Evolutionary conservation across 2,329 filamentous ascomycete genomes (phyloP), one percentile per base, ranked within the genome.

Genomic region (Aspergillus amoenus): DNA sequence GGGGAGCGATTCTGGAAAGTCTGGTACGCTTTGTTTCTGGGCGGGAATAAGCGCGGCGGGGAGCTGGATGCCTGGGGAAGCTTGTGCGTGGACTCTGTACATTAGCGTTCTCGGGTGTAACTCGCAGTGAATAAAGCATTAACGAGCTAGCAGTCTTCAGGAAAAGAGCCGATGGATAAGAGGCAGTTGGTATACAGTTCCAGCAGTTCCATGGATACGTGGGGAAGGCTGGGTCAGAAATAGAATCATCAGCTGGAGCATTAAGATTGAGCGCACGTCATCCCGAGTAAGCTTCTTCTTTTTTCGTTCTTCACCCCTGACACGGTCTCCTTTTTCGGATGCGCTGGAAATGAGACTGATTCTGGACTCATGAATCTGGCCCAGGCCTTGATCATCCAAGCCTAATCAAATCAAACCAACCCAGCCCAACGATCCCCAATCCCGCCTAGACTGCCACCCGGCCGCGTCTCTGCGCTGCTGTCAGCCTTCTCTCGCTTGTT

Each of bases 121-220:
- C 24, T 37, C 34, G 34, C 34, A n/a, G 34, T 37, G 34, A 37
- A 37, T 13, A 37, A 12, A 43, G 17, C 41, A 11, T 43, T 12
- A 11, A 6, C 41, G 41, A 13, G 41, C 41, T 18, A 5, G 17
- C 9, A 21, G 17, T 13, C n/a, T 21, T 21, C 21, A 12, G 30
- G 13, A 21, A 40, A 39, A 49, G 32, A 21, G 17, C 21, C 12
- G 12, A 21, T 15, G 41, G 32, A 24, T 44, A 13, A 30, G 27
- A 30, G 9, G 27, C 27, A 30, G 27, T 11, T 30, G 24, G 9
- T 11, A 30, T 22, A 45, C 12, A 45, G 43, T 45, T 45, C n/a
- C 40, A 30, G n/a, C 12, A 17, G 44, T 57, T 57, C 57, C 57
- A 57, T 57, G 57, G 57, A 22, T 57, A 42, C 48, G 44, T 42